Evolutionary conservation across 176 grass and related monocot genomes (phyloP).

Genomic region (Lolium perenne): DNA sequence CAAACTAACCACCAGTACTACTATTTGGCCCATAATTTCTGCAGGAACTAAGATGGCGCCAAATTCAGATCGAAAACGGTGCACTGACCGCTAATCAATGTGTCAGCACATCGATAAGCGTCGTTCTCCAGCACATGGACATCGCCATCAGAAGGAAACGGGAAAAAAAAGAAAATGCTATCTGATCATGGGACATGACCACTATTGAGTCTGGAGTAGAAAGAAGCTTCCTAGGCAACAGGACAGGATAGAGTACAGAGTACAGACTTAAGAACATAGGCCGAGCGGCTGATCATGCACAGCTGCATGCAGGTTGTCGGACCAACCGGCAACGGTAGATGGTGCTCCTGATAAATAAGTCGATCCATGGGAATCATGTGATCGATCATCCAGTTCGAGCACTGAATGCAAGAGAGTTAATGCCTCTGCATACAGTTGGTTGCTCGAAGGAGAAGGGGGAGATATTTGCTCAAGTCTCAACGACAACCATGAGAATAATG

Average conservation of each 20-base stretch:
- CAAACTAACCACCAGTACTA: neutral
- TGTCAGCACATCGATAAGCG: neutral
- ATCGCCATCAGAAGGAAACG: neutral
- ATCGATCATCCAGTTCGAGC: neutral
- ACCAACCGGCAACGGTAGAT: constrained; percentile 15
- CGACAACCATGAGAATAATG: too few species aligned
- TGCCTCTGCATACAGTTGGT: constrained; percentile 13
- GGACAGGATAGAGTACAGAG: neutral
- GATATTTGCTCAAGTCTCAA: neutral
- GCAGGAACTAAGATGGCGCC: neutral
- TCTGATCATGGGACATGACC: neutral
- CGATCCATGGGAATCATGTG: neutral
- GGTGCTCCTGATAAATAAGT: neutral
- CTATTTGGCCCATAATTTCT: constrained; percentile 18
- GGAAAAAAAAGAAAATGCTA: neutral
- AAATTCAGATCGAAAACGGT: neutral
- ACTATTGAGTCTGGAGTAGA: neutral
- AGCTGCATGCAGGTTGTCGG: neutral
- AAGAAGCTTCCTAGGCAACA: neutral
- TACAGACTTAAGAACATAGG: neutral
- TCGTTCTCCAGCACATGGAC: neutral
- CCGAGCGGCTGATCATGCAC: neutral
- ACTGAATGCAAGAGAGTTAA: constrained; percentile 48
- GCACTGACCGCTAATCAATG: neutral
- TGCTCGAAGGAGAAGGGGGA: neutral